phyloP scores from a whole-genome alignment of 805 yeast genomes.

The Nakazawaea wyomingensis region DNA sequence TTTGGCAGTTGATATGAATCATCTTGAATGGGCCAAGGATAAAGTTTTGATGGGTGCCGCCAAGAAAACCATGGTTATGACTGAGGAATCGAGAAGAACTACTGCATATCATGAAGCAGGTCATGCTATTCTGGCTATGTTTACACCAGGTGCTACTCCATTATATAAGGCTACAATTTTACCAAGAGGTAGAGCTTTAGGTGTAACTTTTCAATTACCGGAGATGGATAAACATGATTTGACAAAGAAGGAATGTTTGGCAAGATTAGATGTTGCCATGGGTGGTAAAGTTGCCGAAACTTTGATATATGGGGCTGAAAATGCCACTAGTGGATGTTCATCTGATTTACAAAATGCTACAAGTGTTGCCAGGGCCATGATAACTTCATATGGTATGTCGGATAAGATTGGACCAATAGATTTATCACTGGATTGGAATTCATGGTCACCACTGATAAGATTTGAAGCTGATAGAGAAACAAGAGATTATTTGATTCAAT shows the following conservation, averaged over 20 bases:
- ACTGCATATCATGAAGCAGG: conserved; percentile 99
- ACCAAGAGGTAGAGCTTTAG: conserved; percentile 95
- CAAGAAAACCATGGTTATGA: conserved; percentile 93
- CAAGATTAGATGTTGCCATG: conserved; percentile 95
- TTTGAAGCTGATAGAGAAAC: conserved; percentile 94
- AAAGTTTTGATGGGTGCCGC: conserved; percentile 98
- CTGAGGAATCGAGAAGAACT: conserved; percentile 88
- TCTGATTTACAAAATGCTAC: conserved; percentile 90
- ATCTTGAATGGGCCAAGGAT: conserved; percentile 99
- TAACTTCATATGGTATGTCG: conserved; percentile 94
- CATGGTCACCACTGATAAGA: conserved; percentile 86
- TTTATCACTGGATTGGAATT: conserved; percentile 86
- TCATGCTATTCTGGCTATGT: conserved; percentile 97
- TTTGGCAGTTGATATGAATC: conserved; percentile 80
- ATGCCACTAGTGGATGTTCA: conserved; percentile 94
- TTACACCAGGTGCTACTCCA: conserved; percentile 89
- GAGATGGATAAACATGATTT: conserved; percentile 97
- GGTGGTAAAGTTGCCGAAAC: conserved; percentile 99
- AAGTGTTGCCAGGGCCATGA: conserved; percentile 92
- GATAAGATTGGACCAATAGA: conserved; percentile 89
- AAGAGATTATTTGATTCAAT: conserved; percentile 61
- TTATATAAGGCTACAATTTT: conserved; percentile 94
- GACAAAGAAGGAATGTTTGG: conserved; percentile 83
- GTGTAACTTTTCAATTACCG: conserved; percentile 95
- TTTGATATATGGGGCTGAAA: conserved; percentile 81